These are phyloP conservation scores for Termitomyces sp. DNA, from an alignment of 768 basidiomycete genomes.

Conservation along the genomic window DNA sequence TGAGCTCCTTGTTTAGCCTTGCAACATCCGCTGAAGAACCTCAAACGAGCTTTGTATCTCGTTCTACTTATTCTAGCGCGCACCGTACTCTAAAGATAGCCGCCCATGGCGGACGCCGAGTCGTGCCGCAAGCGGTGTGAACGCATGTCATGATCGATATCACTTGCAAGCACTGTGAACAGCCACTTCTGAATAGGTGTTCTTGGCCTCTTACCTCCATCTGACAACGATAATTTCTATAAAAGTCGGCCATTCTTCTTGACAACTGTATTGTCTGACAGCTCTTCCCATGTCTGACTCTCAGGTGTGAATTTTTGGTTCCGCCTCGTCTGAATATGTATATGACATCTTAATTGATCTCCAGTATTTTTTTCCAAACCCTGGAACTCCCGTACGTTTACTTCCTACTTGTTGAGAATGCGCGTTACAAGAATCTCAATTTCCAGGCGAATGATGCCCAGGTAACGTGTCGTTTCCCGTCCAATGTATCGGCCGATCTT, in stretches of 20 bases:
- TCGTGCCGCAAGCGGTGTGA: too few relatives aligned
- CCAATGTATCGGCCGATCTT: background rate
- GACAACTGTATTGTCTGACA: too few relatives aligned
- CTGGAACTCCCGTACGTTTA: background rate
- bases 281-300: background rate
- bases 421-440: background rate
- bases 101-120: too few relatives aligned
- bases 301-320: background rate
- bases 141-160: too few relatives aligned
- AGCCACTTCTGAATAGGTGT: background rate
- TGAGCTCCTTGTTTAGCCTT: too few relatives aligned
- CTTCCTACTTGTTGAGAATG: background rate
- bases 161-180: background rate
- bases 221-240: background rate
- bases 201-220: background rate
- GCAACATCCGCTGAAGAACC: too few relatives aligned
- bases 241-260: background rate
- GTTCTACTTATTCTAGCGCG: too few relatives aligned
- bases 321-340: background rate
- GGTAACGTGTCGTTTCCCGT: background rate
- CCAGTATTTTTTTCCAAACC: background rate
- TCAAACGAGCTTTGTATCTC: too few relatives aligned
- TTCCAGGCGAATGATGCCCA: background rate
- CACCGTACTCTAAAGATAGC: too few relatives aligned
- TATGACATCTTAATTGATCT: background rate